Evolutionary conservation across 768 basidiomycete species (phyloP), one percentile per base, ranked within the genome.

Genomic region (Russula abietina): DNA sequence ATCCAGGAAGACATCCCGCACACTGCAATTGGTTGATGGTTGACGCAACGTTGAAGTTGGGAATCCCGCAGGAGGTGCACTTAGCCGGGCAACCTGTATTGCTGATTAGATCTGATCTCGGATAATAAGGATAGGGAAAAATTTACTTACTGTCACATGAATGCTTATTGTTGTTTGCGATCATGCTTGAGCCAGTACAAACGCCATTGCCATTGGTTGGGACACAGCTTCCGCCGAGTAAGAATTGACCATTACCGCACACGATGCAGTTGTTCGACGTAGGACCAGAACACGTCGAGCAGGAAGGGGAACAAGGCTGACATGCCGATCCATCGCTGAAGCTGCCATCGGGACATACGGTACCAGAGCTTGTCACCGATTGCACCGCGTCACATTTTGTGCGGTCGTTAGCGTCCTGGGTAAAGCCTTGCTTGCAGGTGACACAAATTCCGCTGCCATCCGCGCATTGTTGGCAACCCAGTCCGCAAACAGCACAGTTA

Each of bases 121-220:
- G 36, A 41, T 0, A n/a, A n/a, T n/a, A 17, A 24, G 19, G 59
- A 46, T 53, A 3, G 6, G 2, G 46, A 41, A 59, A 56, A 1
- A 57, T 43, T 10, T 45, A 79, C 88, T 73, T 69, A 92, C 91
- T 82, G 69, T 94, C 90, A 70, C 93, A 95, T 68, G 85, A 83
- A n/a, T 81, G 76, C 75, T 93, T 94, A 71, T 81, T 80, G 68
- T 91, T 91, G 67, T 96, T 88, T 24, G 84, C 91, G 41, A 94
- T 82, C 65, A 89, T 75, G 51, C 78, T 81, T 11, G 88, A 80
- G 8, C 84, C 85, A 50, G 81, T 75, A 74, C 93, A 96, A 10
- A 90, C 82, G 3, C 93, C 93, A 64, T 82, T 79, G 17, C 73
- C 74, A 69, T 85, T 81, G 36, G 86, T 77, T 52, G 78, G 73